Evolutionary conservation across 257 asterid species (phyloP).

Genomic region (Solanum sparsipilum): DNA sequence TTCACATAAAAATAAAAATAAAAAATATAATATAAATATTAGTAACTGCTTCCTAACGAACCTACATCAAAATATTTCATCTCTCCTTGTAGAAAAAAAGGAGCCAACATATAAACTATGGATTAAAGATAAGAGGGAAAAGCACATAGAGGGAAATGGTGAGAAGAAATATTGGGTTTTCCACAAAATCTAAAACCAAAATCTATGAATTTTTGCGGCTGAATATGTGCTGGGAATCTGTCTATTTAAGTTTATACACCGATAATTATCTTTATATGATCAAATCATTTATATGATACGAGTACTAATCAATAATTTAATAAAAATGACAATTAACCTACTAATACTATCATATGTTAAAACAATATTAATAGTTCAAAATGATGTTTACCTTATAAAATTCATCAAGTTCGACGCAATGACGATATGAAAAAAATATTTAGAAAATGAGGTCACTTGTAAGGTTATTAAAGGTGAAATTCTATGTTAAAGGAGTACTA

Average conservation of each 20-base stretch:
- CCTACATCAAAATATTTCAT: not conserved
- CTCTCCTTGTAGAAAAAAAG: not conserved
- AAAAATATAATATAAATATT: too few relatives aligned
- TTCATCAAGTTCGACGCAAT: not conserved
- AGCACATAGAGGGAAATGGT: not conserved
- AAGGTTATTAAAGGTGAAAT: not conserved
- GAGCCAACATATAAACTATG: not conserved
- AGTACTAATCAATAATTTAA: not conserved
- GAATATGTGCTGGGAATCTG: conserved; percentile 4
- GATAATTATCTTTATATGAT: not conserved
- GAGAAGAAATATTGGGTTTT: not conserved
- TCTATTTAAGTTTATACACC: not conserved
- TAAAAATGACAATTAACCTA: not conserved
- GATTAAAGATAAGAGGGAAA: not conserved
- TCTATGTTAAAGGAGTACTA: not conserved
- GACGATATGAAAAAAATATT: not conserved
- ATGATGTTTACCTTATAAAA: not conserved
- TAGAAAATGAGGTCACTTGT: not conserved
- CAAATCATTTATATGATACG: not conserved
- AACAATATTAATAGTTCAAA: not conserved
- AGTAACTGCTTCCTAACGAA: not conserved
- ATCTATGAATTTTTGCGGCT: not conserved
- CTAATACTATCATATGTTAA: not conserved
- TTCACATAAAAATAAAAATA: not conserved
- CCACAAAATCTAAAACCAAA: not conserved